Evolutionary conservation across 805 yeast species (phyloP).

Genomic region (Saccharomycopsis sp.): DNA sequence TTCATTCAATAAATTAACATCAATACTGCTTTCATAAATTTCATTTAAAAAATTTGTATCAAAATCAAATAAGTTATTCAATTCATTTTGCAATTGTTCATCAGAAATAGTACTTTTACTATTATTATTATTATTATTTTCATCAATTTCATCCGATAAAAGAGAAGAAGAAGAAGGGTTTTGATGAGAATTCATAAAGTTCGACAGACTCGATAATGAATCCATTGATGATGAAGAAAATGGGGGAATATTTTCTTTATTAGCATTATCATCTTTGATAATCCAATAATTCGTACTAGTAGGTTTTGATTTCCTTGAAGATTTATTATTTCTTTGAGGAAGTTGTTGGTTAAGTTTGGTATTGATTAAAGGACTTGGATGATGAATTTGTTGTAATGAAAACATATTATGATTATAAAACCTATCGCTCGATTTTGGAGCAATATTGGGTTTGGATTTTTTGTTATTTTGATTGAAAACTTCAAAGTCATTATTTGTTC

Average conservation of each 20-base stretch:
- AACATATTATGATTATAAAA: too few species aligned
- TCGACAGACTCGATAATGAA: too few species aligned
- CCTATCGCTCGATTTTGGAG: too few species aligned
- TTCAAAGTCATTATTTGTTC: background rate
- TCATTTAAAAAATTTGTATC: slow-evolving; percentile 7
- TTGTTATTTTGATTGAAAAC: background rate
- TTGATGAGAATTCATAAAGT: background rate
- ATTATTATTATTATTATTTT: too few species aligned
- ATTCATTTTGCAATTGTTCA: background rate
- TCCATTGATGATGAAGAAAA: background rate
- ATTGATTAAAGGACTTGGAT: slow-evolving; percentile 2
- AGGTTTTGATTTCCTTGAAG: background rate
- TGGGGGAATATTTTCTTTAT: background rate
- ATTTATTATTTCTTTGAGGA: background rate
- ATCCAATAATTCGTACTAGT: slow-evolving; percentile 10
- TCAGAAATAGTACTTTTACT: background rate
- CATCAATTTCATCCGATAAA: background rate
- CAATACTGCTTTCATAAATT: slow-evolving; percentile 1
- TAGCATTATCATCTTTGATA: slow-evolving; percentile 4
- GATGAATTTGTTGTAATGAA: background rate
- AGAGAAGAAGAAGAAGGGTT: background rate
- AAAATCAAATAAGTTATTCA: slow-evolving; percentile 7
- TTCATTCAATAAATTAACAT: background rate
- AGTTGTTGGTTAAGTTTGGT: background rate
- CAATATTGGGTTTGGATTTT: background rate